Base-by-base conservation (phyloP, 257 asterid species). In the Solanum medicagineum region DNA sequence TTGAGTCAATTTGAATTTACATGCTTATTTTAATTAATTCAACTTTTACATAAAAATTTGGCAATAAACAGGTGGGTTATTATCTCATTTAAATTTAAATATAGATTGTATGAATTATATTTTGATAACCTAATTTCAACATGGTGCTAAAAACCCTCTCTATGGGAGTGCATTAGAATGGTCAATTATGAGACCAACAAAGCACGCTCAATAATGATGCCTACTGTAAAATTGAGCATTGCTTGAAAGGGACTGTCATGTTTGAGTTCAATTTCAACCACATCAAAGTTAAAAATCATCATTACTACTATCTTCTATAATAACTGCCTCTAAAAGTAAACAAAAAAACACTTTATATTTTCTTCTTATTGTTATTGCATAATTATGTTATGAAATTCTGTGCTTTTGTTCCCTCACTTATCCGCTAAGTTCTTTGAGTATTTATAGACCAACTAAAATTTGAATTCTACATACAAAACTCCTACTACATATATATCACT, bases 161-260 rank as follows among this genome's bases (percentile, higher is more conserved):
- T 26, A 63, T 63, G 9, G 2, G 42, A 24, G 60, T 60, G 85
- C 51, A 19, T 19, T 71, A 51, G 81, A 88, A 57, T 85, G 42
- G 74, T 69, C 57, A 87, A 83, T 66, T 24, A 80, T 85, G 89
- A 85, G 51, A 84, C 17, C 88, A 83, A 20, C 84, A 40, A 85
- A 86, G 90, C 91, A 90, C 89, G 91, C 92, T 85, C 81, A 91
- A 88, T 91, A 85, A 91, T 91, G 85, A 74, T 91, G 94, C 87
- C 90, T 83, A 49, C 84, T 73, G 77, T 83, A 47, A 83, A 86
- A 80, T 49, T 73, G 60, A 29, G 20, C 75, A 86, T 90, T 87
- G 91, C 93, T 87, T 90, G 90, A 88, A 91, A 89, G 88, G 69
- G 81, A 87, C 84, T 54, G 70, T 69, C 86, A 87, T 57, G 59